These are phyloP conservation scores for Pilobolus umbonatus DNA, from an alignment of 192 early-diverging fungal species.

Conservation along the genomic window DNA sequence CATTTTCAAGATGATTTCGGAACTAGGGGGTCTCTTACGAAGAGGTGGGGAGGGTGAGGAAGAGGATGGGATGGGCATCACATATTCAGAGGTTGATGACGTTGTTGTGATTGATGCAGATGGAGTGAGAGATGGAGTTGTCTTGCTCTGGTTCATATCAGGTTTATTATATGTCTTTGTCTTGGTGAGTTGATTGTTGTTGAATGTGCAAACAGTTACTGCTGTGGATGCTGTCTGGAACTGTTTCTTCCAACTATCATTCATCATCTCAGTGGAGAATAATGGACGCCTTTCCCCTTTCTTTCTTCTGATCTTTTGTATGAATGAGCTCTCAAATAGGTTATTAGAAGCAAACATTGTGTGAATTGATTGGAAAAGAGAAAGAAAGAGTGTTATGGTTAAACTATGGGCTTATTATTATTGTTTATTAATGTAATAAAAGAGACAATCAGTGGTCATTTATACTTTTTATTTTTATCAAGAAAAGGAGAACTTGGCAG, in stretches of 20 bases:
- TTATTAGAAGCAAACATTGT: background rate
- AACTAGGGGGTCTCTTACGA: slow-evolving; percentile 15
- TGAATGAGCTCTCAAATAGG: slow-evolving; percentile 11
- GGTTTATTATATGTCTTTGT: slow-evolving; percentile 11
- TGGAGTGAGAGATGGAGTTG: background rate
- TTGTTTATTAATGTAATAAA: too few species aligned
- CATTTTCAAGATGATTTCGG: slow-evolving; percentile 5
- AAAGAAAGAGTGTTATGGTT: background rate
- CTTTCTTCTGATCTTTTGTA: slow-evolving; percentile 10
- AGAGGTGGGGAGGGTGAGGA: slow-evolving; percentile 2
- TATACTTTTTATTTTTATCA: too few species aligned
- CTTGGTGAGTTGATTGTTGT: background rate
- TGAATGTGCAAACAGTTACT: background rate
- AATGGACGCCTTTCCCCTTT: slow-evolving; percentile 3
- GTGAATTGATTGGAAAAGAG: background rate
- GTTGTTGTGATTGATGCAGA: background rate
- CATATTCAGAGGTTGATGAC: slow-evolving; percentile 1
- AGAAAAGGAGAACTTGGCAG: too few species aligned
- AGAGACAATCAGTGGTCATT: too few species aligned
- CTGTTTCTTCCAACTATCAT: background rate
- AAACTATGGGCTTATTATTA: too few species aligned
- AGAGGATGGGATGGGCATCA: background rate
- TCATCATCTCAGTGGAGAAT: slow-evolving; percentile 1
- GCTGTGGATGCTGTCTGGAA: background rate
- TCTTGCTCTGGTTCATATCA: background rate